A percentile compares a stretch with the other conserved stretches of the same genome.
phyloP scores from a whole-genome alignment of 495 filamentous ascomycete species.

The Aspergillus homomorphus region DNA sequence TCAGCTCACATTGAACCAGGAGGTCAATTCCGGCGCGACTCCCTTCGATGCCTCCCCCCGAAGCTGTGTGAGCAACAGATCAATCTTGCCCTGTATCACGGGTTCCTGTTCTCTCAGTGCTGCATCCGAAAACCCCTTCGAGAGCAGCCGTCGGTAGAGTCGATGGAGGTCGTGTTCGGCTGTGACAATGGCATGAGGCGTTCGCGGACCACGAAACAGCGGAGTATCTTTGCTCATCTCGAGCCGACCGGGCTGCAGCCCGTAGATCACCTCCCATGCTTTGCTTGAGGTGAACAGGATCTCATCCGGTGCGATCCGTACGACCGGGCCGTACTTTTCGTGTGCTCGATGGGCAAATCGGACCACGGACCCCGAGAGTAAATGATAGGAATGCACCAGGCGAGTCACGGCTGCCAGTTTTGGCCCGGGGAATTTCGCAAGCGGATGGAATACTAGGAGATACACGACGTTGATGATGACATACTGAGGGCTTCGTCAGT shows the following conservation, averaged over 20 bases:
- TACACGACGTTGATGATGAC: background rate
- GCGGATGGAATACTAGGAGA: background rate
- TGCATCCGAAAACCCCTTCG: background rate
- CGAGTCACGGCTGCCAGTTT: background rate
- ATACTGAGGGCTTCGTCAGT: background rate
- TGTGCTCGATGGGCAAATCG: constrained; percentile 14
- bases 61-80: background rate
- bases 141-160: background rate
- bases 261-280: constrained; percentile 10
- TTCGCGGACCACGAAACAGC: background rate
- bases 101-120: background rate
- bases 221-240: background rate
- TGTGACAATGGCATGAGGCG: background rate
- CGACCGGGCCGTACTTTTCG: constrained; percentile 44
- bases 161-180: background rate
- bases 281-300: constrained; percentile 1
- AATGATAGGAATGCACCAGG: background rate
- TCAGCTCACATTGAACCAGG: constrained; percentile 2
- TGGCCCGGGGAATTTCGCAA: background rate
- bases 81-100: background rate
- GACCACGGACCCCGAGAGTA: background rate
- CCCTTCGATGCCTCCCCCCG: background rate
- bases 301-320: constrained; percentile 53
- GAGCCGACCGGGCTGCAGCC: background rate
- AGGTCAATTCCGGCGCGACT: background rate